Evolutionary conservation across 108 stramenopile species (phyloP), one percentile per base, ranked within the genome.

Genomic region (Cyclostephanos tholiformis): DNA sequence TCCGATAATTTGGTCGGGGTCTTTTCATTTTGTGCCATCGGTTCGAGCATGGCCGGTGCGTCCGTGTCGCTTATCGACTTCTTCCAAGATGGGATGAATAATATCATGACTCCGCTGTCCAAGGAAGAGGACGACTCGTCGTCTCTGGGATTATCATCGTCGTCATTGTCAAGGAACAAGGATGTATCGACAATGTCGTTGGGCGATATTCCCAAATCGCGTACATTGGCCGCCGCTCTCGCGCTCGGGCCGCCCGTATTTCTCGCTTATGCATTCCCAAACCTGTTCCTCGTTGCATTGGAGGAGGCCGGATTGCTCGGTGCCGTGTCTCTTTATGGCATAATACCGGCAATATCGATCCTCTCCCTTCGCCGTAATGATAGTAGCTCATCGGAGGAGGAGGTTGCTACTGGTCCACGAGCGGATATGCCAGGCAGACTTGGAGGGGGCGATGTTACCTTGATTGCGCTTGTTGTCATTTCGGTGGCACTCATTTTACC

Each of bases 21-120:
- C 22, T 83, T 83, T 39, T 79, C 77, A 1, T 69, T 79, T 36
- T 79, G 82, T 41, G 82, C 82, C 7, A 75, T 83, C 65, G 77
- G 82, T 19, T 83, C 82, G 27, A 79, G 77, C 25, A 83, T 83
- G 82, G 82, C 82, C 13, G 82, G 82, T 23, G 77, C 82, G n/a
- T 83, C 82, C 17, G 77, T 83, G 8, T 76, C 75, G 27, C 72
- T 83, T 49, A 77, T 83, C 23, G 82, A 83, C 38, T 83, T 83
- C 38, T 83, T 83, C 55, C 59, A 79, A 17, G 82, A 83, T 68
- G 82, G 63, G 7, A 69, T 73, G 4, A 32, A 23, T 13, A 27
- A 32, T 32, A 32, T 4, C 4, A 32, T 32, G 32, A 32, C n/a
- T n/a, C n/a, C n/a, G n/a, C n/a, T n/a, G n/a, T n/a, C n/a, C n/a